These are phyloP conservation scores for Penicillium corylophilum DNA, from an alignment of 2,329 filamentous ascomycete genomes.

Conservation along the genomic window DNA sequence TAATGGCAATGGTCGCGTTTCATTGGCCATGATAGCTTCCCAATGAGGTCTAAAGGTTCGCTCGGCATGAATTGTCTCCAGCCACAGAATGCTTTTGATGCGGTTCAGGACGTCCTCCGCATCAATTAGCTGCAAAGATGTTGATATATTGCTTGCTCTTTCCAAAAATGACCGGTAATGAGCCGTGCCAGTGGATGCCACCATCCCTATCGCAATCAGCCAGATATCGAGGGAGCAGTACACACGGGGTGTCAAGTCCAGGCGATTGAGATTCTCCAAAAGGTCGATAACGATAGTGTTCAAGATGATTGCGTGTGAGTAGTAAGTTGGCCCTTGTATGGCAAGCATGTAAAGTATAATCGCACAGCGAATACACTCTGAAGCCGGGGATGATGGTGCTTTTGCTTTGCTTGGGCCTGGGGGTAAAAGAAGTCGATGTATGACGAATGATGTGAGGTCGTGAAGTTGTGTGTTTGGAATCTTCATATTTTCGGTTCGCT, in stretches of 20 bases:
- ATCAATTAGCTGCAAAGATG: slow-evolving; percentile 9
- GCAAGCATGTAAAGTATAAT: slow-evolving; percentile 54
- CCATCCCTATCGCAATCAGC: slow-evolving; percentile 46
- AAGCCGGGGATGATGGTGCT: slow-evolving; percentile 21
- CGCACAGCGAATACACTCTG: slow-evolving; percentile 50
- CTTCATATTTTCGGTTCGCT: slow-evolving; percentile 25
- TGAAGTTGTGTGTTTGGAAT: slow-evolving; percentile 49
- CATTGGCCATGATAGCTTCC: slow-evolving; percentile 10
- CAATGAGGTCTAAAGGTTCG: slow-evolving; percentile 19
- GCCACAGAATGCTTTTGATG: slow-evolving; percentile 22
- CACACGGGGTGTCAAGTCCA: slow-evolving; percentile 5
- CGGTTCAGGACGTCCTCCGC: slow-evolving; percentile 11
- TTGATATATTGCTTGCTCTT: slow-evolving; percentile 7
- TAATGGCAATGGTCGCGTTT: background rate
- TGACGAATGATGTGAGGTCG: slow-evolving; percentile 56
- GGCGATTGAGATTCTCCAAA: slow-evolving; percentile 28
- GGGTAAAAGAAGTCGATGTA: slow-evolving; percentile 49
- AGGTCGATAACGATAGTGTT: slow-evolving; percentile 37
- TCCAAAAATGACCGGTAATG: slow-evolving; percentile 20
- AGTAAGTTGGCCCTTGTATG: slow-evolving; percentile 57
- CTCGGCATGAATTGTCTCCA: slow-evolving; percentile 17
- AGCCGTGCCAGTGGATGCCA: slow-evolving; percentile 22
- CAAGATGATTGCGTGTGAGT: slow-evolving; percentile 49
- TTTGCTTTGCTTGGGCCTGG: background rate
- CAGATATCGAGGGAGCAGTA: slow-evolving; percentile 40